Conservation (phyloP, 371 early-diverging fungal species). For the Encephalitozoon hellem region DNA sequence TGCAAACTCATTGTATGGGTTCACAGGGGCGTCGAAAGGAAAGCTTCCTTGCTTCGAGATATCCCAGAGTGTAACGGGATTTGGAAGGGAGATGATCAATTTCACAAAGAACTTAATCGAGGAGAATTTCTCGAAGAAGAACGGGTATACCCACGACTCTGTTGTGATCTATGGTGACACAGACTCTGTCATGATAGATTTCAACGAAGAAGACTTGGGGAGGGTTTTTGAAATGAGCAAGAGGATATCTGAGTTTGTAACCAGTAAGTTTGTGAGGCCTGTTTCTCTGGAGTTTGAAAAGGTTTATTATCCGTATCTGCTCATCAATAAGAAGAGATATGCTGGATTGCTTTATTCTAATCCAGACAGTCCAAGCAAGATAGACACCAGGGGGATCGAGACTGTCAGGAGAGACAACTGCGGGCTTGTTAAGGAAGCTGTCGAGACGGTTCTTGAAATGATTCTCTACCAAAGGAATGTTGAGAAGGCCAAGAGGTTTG, state of each 20-base stretch:
- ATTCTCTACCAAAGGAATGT: constrained; percentile 82
- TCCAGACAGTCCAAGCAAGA: constrained; percentile 76
- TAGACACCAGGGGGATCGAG: constrained; percentile 98
- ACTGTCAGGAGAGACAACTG: constrained; percentile 98
- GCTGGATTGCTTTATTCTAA: constrained; percentile 76
- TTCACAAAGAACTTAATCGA: constrained; percentile 79
- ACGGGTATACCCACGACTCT: constrained; percentile 77
- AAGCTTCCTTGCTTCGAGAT: constrained; percentile 92
- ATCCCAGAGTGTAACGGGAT: constrained; percentile 92
- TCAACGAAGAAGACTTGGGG: constrained; percentile 66
- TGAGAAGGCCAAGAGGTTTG: constrained; percentile 73
- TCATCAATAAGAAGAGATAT: constrained; percentile 98
- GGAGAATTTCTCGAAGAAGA: constrained; percentile 68
- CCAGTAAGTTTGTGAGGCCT: constrained; percentile 75
- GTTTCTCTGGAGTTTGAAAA: constrained; percentile 98
- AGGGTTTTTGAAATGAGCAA: constrained; percentile 52
- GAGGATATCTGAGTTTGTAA: constrained; percentile 68
- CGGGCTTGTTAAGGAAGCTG: constrained; percentile 77
- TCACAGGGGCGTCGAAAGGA: constrained; percentile 93
- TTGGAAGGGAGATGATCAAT: constrained; percentile 94
- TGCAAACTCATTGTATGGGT: constrained; percentile 98
- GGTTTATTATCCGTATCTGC: constrained; percentile 88
- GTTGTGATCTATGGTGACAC: constrained; percentile 97
- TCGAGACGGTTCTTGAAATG: constrained; percentile 80
- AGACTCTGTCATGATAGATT: constrained; percentile 98